Percentiles rank a stretch among this genome's conserved stretches.
These are phyloP conservation scores for Fusarium austroafricanum DNA, from an alignment of 2,329 filamentous ascomycete species.

Conservation along the genomic window DNA sequence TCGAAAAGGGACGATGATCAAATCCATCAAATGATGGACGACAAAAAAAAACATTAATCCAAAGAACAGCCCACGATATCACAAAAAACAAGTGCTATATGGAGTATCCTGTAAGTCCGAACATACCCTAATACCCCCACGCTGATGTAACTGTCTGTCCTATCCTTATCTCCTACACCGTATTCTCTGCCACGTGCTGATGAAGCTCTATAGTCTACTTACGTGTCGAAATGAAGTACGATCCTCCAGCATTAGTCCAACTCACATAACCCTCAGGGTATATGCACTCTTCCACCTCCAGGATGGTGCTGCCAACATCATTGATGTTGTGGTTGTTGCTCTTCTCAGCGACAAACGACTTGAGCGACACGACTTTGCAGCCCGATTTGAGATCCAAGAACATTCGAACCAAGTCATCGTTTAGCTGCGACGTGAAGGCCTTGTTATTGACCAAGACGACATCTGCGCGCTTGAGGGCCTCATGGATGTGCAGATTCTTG, in stretches of 20 bases:
- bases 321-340: constrained; percentile 79
- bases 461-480: constrained; percentile 84
- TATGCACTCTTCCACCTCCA: constrained; percentile 75
- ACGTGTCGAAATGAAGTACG: constrained; percentile 89
- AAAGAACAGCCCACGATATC: constrained; percentile 15
- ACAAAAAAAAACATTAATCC: constrained; percentile 4
- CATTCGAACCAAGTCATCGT: constrained; percentile 85
- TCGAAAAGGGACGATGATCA: constrained; percentile 46
- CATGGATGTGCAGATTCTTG: constrained; percentile 74
- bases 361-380: constrained; percentile 89
- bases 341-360: constrained; percentile 88
- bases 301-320: constrained; percentile 83
- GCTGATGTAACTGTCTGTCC: constrained; percentile 32
- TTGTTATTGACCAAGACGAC: constrained; percentile 99
- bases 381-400: constrained; percentile 94
- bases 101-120: constrained; percentile 50
- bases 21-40: constrained; percentile 1
- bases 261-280: constrained; percentile 82
- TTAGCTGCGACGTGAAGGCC: constrained; percentile 89
- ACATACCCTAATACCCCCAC: constrained; percentile 36
- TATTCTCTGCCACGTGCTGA: constrained; percentile 45
- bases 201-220: constrained; percentile 60
- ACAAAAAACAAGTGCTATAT: constrained; percentile 45
- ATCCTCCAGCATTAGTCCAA: constrained; percentile 87
- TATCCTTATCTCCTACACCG: constrained; percentile 34